phyloP scores from a whole-genome alignment of 768 basidiomycete species.

The Tylopilus rubrobrunneus region DNA sequence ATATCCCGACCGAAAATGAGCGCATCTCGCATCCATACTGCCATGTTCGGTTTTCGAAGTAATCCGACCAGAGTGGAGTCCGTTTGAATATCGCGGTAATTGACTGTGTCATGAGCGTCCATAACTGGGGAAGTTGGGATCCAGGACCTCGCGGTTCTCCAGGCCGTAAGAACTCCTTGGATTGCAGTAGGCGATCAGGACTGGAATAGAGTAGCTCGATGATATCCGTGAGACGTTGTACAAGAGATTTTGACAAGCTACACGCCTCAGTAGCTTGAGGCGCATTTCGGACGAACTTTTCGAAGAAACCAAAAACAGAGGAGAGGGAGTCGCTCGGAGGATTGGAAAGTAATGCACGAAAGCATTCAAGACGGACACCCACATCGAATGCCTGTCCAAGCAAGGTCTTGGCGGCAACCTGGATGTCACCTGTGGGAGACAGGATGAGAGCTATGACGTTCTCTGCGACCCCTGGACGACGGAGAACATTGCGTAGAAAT shows the following conservation, averaged over 20 bases:
- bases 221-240: conserved; percentile 89
- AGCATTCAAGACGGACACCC: conserved; percentile 85
- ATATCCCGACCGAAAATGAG: conserved; percentile 89
- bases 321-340: conserved; percentile 62
- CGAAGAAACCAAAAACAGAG: conserved; percentile 68
- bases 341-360: conserved; percentile 71
- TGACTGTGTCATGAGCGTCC: conserved; percentile 77
- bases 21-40: conserved; percentile 97
- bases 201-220: conserved; percentile 81
- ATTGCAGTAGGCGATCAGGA: conserved; percentile 66
- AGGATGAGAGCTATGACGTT: conserved; percentile 67
- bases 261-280: conserved; percentile 77
- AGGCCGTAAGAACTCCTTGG: conserved; percentile 45
- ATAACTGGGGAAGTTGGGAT: conserved; percentile 64
- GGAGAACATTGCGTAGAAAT: conserved; percentile 53
- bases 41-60: conserved; percentile 81
- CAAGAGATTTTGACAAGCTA: conserved; percentile 82
- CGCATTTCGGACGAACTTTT: conserved; percentile 61
- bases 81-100: conserved; percentile 81
- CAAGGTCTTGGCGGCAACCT: conserved; percentile 72
- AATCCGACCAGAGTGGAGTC: conserved; percentile 79
- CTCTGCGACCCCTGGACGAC: conserved; percentile 51
- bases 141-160: conserved; percentile 44
- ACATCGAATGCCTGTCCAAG: conserved; percentile 84
- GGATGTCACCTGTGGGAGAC: conserved; percentile 76